Conservation (phyloP, 331 rosid species). For the Acacia concinna region DNA sequence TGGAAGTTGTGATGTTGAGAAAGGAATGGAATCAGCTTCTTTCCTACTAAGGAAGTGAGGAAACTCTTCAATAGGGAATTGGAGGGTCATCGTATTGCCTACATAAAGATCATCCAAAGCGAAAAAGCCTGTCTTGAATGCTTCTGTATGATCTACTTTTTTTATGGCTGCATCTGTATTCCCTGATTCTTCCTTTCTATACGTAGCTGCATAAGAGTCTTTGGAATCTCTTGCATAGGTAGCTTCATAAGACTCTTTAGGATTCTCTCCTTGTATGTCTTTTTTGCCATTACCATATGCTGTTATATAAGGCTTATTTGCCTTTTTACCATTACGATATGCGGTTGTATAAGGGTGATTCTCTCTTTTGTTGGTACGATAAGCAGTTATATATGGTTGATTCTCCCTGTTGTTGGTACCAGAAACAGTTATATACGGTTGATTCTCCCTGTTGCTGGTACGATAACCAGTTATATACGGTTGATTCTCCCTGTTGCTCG, state of each 20-base stretch:
- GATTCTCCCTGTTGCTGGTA: background rate
- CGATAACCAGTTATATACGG: background rate
- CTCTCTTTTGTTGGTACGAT: background rate
- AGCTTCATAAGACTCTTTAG: background rate
- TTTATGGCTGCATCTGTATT: background rate
- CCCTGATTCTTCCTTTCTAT: background rate
- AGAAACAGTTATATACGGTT: background rate
- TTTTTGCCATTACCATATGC: background rate
- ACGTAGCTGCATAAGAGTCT: background rate
- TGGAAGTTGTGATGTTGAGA: slow-evolving; percentile 49
- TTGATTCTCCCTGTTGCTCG: background rate
- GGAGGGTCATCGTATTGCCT: slow-evolving; percentile 51
- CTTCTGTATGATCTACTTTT: slow-evolving; percentile 29
- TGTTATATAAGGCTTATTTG: background rate
- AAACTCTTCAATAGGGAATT: slow-evolving; percentile 45
- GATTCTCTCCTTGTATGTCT: background rate
- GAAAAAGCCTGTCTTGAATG: slow-evolving; percentile 51
- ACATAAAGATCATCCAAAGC: slow-evolving; percentile 38
- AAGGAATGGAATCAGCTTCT: slow-evolving; percentile 56
- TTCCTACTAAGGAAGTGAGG: slow-evolving; percentile 41
- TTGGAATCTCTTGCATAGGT: background rate
- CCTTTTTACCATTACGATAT: background rate
- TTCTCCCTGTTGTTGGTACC: background rate
- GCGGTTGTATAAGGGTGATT: background rate
- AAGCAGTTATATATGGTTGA: background rate